Evolutionary conservation across 139 green algal genomes (phyloP).

Genomic region (Klebsormidium nitens): DNA sequence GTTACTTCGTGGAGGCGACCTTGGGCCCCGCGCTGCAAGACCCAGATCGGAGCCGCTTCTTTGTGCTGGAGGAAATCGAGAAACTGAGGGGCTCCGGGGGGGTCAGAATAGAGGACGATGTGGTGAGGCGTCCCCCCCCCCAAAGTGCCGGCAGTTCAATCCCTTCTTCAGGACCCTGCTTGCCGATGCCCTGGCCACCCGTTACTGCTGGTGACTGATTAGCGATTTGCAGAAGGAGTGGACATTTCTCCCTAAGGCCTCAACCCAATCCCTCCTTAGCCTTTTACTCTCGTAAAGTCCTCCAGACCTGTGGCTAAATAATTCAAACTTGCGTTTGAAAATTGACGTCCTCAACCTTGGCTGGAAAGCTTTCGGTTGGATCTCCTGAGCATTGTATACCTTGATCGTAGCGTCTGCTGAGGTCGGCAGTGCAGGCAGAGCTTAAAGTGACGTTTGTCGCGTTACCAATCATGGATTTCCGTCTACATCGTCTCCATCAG

Average conservation of each 20-base stretch:
- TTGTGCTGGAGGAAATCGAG: slow-evolving; percentile 21
- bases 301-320: too few relatives aligned
- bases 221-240: not conserved
- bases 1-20: slow-evolving; percentile 79
- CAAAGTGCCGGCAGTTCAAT: too few relatives aligned
- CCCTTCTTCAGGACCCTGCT: not conserved
- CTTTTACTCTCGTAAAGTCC: too few relatives aligned
- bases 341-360: too few relatives aligned
- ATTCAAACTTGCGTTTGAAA: too few relatives aligned
- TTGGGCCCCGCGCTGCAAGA: slow-evolving; percentile 51
- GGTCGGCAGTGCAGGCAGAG: not conserved
- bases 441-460: not conserved
- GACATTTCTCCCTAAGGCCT: too few relatives aligned
- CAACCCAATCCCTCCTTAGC: too few relatives aligned
- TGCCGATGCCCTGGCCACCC: not conserved
- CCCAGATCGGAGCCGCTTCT: slow-evolving; percentile 27
- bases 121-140: slow-evolving; percentile 52
- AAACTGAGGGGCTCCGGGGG: slow-evolving; percentile 23
- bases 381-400: not conserved
- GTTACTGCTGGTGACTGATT: not conserved
- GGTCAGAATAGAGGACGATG: slow-evolving; percentile 83
- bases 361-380: too few relatives aligned
- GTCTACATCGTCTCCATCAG: too few relatives aligned
- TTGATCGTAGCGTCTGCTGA: not conserved
- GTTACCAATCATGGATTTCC: not conserved